Conservation (phyloP, 108 stramenopile species). For the Aurantiochytrium sp. region DNA sequence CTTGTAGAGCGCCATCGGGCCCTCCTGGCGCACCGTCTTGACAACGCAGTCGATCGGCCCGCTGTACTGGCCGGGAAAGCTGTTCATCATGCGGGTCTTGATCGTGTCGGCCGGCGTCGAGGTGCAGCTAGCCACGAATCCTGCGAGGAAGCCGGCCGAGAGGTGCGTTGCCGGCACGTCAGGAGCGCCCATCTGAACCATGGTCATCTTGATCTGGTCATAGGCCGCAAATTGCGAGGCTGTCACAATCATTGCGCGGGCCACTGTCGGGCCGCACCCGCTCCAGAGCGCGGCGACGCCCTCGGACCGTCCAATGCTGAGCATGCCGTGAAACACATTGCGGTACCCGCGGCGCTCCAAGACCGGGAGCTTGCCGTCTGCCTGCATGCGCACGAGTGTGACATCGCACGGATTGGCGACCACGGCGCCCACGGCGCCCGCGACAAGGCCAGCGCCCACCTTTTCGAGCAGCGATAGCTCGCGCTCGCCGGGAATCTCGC, state of each 20-base stretch:
- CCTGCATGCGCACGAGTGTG: slow-evolving; percentile 28
- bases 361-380: neutral
- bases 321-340: neutral
- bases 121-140: neutral
- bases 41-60: slow-evolving; percentile 28
- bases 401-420: slow-evolving; percentile 35
- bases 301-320: neutral
- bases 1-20: slow-evolving; percentile 31
- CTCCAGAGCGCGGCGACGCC: slow-evolving; percentile 8
- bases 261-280: neutral
- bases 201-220: slow-evolving; percentile 10
- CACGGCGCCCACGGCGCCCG: slow-evolving; percentile 27
- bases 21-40: slow-evolving; percentile 28
- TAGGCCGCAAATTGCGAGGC: slow-evolving; percentile 26
- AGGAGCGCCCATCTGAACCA: neutral
- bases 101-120: slow-evolving; percentile 18
- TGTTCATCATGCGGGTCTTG: slow-evolving; percentile 25
- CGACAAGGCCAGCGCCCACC: neutral
- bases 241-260: slow-evolving; percentile 8
- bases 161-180: neutral
- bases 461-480: neutral
- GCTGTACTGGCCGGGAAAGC: neutral
- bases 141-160: neutral
- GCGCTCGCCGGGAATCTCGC: neutral
- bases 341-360: neutral